Evolutionary conservation across 768 basidiomycete genomes (phyloP).

Genomic region (Sarcomyxa edulis): DNA sequence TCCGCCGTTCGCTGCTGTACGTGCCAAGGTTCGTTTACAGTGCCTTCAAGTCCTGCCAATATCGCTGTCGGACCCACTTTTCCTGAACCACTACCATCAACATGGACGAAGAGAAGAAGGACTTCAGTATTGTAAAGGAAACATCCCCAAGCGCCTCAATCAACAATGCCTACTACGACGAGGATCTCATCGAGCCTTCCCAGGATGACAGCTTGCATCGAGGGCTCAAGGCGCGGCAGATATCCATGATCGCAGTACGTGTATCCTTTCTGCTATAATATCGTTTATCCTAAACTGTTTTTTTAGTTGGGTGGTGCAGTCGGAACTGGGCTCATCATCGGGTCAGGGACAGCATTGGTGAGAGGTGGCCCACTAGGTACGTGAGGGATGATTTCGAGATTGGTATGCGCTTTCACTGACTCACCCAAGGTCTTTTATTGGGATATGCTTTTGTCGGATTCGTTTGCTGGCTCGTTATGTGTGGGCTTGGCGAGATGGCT

Average conservation of each 20-base stretch:
- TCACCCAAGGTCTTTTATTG: constrained; percentile 19
- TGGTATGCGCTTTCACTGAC: not conserved
- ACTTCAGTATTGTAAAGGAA: constrained; percentile 13
- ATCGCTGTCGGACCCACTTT: no score
- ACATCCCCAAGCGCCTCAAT: constrained; percentile 11
- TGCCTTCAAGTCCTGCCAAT: no score
- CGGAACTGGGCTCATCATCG: constrained; percentile 52
- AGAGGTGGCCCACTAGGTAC: constrained; percentile 50
- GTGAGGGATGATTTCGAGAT: constrained; percentile 2
- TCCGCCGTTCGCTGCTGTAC: no score
- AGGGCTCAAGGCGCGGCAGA: constrained; percentile 46
- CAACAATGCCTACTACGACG: constrained; percentile 18
- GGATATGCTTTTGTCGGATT: constrained; percentile 48
- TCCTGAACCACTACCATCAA: no score
- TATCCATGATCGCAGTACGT: constrained; percentile 50
- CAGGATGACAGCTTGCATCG: constrained; percentile 36
- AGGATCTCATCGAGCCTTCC: constrained; percentile 28
- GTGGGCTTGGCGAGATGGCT: constrained; percentile 47
- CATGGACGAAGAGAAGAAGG: constrained; percentile 24
- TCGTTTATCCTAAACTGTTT: not conserved
- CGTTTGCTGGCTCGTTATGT: constrained; percentile 57
- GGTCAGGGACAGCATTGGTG: constrained; percentile 52
- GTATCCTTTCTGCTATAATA: not conserved
- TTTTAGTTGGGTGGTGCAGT: constrained; percentile 42
- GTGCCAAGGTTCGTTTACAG: no score